Conservation (phyloP, 2,329 filamentous ascomycete species). For the Aspergillus fumigatus region DNA sequence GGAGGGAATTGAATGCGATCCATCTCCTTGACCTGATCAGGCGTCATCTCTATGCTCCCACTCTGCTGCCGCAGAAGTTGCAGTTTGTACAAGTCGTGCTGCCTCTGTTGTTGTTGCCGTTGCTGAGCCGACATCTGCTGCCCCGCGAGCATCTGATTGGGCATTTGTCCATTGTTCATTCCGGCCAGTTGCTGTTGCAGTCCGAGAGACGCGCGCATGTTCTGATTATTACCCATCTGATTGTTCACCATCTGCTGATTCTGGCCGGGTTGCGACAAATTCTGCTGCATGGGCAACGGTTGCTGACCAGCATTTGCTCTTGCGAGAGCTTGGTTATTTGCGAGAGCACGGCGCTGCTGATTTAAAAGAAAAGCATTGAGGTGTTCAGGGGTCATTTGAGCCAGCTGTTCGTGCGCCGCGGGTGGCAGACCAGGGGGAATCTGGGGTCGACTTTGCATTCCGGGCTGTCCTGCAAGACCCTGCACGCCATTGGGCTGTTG, state of each 20-base stretch:
- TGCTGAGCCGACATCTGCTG: slow-evolving; percentile 32
- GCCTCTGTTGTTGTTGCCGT: slow-evolving; percentile 20
- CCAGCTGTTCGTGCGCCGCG: slow-evolving; percentile 31
- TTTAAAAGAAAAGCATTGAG: slow-evolving; percentile 28
- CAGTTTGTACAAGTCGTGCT: slow-evolving; percentile 24
- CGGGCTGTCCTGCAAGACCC: slow-evolving; percentile 22
- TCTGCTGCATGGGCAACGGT: slow-evolving; percentile 26
- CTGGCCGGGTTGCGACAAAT: slow-evolving; percentile 29
- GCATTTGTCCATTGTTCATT: slow-evolving; percentile 24
- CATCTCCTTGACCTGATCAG: slow-evolving; percentile 41
- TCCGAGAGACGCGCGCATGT: slow-evolving; percentile 31
- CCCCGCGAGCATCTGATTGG: slow-evolving; percentile 29
- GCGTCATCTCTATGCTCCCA: slow-evolving; percentile 33
- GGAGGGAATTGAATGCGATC: slow-evolving; percentile 37
- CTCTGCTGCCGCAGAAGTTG: slow-evolving; percentile 31
- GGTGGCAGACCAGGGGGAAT: slow-evolving; percentile 34
- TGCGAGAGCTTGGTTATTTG: slow-evolving; percentile 28
- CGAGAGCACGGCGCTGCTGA: slow-evolving; percentile 29
- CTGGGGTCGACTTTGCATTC: slow-evolving; percentile 30
- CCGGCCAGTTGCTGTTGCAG: slow-evolving; percentile 31
- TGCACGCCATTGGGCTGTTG: slow-evolving; percentile 26
- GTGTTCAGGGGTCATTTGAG: slow-evolving; percentile 34
- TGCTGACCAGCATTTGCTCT: slow-evolving; percentile 29
- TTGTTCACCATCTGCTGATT: slow-evolving; percentile 26
- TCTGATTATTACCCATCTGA: slow-evolving; percentile 30